Conservation (phyloP, 192 early-diverging fungal species). For the Powellomyces hirtus region DNA sequence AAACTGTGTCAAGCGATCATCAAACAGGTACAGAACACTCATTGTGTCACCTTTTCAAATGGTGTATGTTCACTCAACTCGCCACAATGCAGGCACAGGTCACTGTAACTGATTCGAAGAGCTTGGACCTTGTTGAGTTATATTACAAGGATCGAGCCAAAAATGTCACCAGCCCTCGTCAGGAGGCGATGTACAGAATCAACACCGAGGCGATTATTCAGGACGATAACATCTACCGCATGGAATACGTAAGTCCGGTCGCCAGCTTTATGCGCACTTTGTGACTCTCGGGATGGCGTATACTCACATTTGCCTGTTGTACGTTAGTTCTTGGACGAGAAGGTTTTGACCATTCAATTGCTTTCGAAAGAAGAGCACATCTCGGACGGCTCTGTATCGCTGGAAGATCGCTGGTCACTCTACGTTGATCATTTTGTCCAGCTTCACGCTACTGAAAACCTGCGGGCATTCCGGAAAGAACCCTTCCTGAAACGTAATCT, state of each 20-base stretch:
- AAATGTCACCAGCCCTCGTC: constrained; percentile 30
- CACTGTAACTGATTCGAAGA: constrained; percentile 66
- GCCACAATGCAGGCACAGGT: constrained; percentile 43
- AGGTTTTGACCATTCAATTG: constrained; percentile 80
- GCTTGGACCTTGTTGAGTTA: constrained; percentile 48
- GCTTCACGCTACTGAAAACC: constrained; percentile 77
- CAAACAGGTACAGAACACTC: constrained; percentile 70
- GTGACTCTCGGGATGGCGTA: no score
- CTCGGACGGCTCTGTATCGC: constrained; percentile 72
- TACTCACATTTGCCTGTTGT: constrained; percentile 7
- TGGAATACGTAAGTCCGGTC: constrained; percentile 70
- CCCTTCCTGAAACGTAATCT: constrained; percentile 76
- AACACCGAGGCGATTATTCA: constrained; percentile 41
- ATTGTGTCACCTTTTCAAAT: neutral
- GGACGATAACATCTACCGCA: constrained; percentile 76
- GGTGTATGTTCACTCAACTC: neutral
- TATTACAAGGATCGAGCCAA: constrained; percentile 50
- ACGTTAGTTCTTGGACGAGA: constrained; percentile 49
- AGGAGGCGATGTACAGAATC: constrained; percentile 54
- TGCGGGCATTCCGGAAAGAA: constrained; percentile 55
- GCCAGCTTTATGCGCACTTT: neutral
- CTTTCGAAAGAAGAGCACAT: constrained; percentile 87
- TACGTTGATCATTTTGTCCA: constrained; percentile 95
- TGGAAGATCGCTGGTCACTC: constrained; percentile 92
- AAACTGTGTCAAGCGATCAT: constrained; percentile 77